These are phyloP conservation scores for Nematodospora valgi DNA, from an alignment of 805 yeast species.

Conservation along the genomic window DNA sequence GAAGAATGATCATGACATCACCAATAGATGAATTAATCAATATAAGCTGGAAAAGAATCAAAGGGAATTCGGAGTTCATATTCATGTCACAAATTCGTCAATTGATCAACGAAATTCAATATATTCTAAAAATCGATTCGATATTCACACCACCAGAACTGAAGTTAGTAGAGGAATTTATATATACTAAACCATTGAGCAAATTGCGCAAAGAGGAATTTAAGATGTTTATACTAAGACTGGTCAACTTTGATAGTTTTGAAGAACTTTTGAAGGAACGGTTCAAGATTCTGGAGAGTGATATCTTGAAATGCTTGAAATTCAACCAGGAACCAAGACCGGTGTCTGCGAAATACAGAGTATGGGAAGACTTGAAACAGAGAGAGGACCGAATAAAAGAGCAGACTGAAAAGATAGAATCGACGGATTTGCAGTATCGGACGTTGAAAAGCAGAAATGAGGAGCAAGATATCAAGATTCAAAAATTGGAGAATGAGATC, in stretches of 20 bases:
- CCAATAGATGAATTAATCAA: constrained; percentile 17
- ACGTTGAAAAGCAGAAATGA: constrained; percentile 6
- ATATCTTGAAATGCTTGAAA: constrained; percentile 4
- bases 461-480: constrained; percentile 10
- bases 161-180: constrained; percentile 14
- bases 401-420: constrained; percentile 6
- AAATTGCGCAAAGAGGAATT: constrained; percentile 21
- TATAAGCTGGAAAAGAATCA: constrained; percentile 18
- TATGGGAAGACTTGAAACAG: constrained; percentile 8
- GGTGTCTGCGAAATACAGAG: constrained; percentile 2
- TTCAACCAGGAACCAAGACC: not conserved
- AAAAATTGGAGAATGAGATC: constrained; percentile 9
- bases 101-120: constrained; percentile 21
- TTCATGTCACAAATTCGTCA: constrained; percentile 19
- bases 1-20: too few relatives aligned
- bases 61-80: constrained; percentile 16
- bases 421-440: constrained; percentile 9
- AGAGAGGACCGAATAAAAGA: constrained; percentile 15
- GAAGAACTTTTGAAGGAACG: constrained; percentile 20
- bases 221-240: constrained; percentile 19
- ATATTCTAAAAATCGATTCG: constrained; percentile 12
- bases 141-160: constrained; percentile 18
- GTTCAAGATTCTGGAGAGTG: constrained; percentile 13
- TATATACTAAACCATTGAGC: constrained; percentile 15
- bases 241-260: constrained; percentile 18